These are phyloP conservation scores for Hanseniaspora sp. DNA, from an alignment of 1,139 yeast species.

Conservation along the genomic window DNA sequence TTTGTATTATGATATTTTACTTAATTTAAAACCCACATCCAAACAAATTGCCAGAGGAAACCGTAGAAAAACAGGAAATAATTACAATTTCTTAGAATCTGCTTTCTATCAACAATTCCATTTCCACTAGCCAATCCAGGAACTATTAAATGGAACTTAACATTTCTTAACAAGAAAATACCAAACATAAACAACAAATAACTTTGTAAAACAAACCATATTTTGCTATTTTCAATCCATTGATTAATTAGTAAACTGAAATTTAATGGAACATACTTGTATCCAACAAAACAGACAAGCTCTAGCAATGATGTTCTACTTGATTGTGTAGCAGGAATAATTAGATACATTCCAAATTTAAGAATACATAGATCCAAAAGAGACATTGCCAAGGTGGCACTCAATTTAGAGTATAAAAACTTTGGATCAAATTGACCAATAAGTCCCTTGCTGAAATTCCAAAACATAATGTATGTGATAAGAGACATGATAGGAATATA, in stretches of 20 bases:
- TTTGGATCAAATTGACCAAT: conserved; percentile 91
- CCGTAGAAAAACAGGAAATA: conserved; percentile 81
- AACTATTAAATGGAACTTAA: conserved; percentile 56
- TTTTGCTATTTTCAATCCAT: conserved; percentile 27
- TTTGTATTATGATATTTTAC: too few species aligned
- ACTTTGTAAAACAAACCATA: conserved; percentile 34
- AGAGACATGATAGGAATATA: conserved; percentile 92
- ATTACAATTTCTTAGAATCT: conserved; percentile 70
- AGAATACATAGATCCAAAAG: conserved; percentile 55
- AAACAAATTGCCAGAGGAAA: conserved; percentile 60
- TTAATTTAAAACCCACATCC: conserved; percentile 41
- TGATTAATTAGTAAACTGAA: conserved; percentile 42
- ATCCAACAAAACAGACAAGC: conserved; percentile 80
- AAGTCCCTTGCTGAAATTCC: conserved; percentile 79
- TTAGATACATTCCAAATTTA: conserved; percentile 52
- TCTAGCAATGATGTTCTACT: conserved; percentile 40
- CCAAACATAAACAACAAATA: conserved; percentile 47
- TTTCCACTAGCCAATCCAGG: conserved; percentile 39
- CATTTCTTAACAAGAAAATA: conserved; percentile 69
- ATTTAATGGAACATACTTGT: conserved; percentile 77
- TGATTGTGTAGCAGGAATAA: conserved; percentile 24
- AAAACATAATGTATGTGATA: conserved; percentile 72
- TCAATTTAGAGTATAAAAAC: conserved; percentile 78
- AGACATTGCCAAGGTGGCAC: conserved; percentile 78
- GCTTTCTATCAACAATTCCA: conserved; percentile 47